Conservation (phyloP, 1,284 basidiomycete species). For the Cutaneotrichosporon sp. region DNA sequence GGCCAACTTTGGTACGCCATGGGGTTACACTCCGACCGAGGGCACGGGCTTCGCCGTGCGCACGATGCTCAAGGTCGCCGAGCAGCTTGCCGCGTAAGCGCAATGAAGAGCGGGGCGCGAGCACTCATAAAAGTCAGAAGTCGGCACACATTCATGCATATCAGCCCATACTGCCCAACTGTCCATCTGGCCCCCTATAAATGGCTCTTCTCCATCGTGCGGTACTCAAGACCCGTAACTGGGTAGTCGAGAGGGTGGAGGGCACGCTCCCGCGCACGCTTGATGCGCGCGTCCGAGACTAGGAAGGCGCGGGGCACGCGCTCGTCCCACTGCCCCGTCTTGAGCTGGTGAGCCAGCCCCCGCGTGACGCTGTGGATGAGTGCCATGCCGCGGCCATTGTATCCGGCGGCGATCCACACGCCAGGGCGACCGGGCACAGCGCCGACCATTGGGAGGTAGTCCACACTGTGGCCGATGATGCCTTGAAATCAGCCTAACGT, state of each 20-base stretch:
- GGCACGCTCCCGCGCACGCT: slow-evolving; percentile 1
- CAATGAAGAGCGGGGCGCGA: neutral
- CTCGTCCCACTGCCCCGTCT: slow-evolving; percentile 28
- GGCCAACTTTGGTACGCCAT: slow-evolving; percentile 19
- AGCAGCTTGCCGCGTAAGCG: slow-evolving; percentile 18
- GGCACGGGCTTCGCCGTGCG: slow-evolving; percentile 24
- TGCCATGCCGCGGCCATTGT: slow-evolving; percentile 28
- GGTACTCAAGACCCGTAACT: neutral
- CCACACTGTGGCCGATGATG: slow-evolving; percentile 33
- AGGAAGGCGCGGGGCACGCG: slow-evolving; percentile 12
- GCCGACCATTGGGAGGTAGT: slow-evolving; percentile 37
- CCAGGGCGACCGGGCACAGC: slow-evolving; percentile 26
- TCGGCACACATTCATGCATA: neutral
- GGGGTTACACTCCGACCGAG: slow-evolving; percentile 24
- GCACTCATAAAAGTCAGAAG: neutral
- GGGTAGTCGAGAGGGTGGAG: slow-evolving; percentile 9
- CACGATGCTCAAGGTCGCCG: slow-evolving; percentile 26
- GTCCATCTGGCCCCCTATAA: neutral
- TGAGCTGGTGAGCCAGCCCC: slow-evolving; percentile 26
- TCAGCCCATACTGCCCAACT: too few relatives aligned
- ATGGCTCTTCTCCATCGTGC: neutral
- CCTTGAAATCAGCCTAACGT: neutral
- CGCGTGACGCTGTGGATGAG: slow-evolving; percentile 29
- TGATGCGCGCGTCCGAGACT: slow-evolving; percentile 11
- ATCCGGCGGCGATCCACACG: slow-evolving; percentile 21